phyloP scores from a whole-genome alignment of 305 asterid species.

The Fraxinus sp. region DNA sequence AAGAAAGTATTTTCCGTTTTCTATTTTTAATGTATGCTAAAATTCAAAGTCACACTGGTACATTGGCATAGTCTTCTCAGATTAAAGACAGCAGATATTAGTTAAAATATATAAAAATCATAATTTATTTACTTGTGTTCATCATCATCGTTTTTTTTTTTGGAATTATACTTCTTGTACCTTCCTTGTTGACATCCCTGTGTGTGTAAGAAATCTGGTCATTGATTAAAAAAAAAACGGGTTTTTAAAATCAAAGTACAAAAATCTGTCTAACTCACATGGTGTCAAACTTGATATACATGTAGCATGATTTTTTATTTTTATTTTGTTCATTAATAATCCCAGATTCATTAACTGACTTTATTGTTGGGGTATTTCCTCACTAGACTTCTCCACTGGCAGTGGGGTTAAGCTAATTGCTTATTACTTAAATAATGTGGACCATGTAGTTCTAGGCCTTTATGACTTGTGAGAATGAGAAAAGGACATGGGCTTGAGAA shows the following conservation, averaged over 20 bases:
- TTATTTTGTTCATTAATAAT: background rate
- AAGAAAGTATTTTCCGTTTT: background rate
- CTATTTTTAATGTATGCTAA: background rate
- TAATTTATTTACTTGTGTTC: background rate
- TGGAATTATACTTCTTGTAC: background rate
- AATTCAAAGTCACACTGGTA: background rate
- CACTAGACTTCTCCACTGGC: background rate
- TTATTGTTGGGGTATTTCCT: background rate
- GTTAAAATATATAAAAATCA: background rate
- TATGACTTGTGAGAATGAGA: background rate
- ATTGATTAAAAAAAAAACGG: too few relatives aligned
- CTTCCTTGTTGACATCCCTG: background rate
- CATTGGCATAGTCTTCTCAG: background rate
- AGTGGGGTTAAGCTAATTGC: background rate
- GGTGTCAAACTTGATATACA: background rate
- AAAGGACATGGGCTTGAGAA: background rate
- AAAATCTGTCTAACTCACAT: background rate
- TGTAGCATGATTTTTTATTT: too few relatives aligned
- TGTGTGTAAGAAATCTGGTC: background rate
- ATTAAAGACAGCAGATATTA: background rate
- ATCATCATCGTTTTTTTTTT: background rate
- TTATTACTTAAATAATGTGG: background rate
- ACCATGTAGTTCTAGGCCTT: slow-evolving; percentile 7
- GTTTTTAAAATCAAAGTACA: background rate
- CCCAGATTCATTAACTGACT: background rate